Conservation (phyloP, 306 rosid genomes). For the Lathyrus oleraceus region DNA sequence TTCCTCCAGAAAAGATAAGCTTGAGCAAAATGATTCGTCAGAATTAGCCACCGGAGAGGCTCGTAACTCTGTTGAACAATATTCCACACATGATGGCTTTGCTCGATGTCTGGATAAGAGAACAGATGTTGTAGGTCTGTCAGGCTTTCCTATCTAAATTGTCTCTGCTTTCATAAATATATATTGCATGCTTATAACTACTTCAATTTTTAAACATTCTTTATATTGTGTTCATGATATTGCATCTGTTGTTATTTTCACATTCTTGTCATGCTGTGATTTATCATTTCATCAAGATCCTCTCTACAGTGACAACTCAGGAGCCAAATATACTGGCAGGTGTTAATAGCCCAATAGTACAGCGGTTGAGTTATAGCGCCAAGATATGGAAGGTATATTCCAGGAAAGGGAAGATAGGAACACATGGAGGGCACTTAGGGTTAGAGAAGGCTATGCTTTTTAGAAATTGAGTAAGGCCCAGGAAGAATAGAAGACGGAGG, state of each 20-base stretch:
- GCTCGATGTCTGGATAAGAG: slow-evolving; percentile 27
- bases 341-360: neutral
- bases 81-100: slow-evolving; percentile 26
- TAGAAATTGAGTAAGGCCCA: neutral
- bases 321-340: neutral
- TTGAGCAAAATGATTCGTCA: slow-evolving; percentile 36
- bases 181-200: neutral
- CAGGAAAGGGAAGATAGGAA: neutral
- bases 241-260: slow-evolving; percentile 2
- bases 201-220: neutral
- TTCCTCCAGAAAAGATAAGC: slow-evolving; percentile 37
- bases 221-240: neutral
- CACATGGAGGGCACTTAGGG: neutral
- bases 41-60: slow-evolving; percentile 35
- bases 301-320: neutral
- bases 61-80: slow-evolving; percentile 26
- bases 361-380: neutral
- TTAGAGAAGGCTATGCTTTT: neutral
- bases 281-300: slow-evolving; percentile 19
- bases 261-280: slow-evolving; percentile 23
- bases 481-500: neutral
- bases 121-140: slow-evolving; percentile 45
- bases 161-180: neutral
- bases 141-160: slow-evolving; percentile 15
- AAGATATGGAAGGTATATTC: slow-evolving; percentile 1